Evolutionary conservation across 768 basidiomycete genomes (phyloP), one percentile per base, ranked within the genome.

Genomic region (Cantharellus cinnabarinus): DNA sequence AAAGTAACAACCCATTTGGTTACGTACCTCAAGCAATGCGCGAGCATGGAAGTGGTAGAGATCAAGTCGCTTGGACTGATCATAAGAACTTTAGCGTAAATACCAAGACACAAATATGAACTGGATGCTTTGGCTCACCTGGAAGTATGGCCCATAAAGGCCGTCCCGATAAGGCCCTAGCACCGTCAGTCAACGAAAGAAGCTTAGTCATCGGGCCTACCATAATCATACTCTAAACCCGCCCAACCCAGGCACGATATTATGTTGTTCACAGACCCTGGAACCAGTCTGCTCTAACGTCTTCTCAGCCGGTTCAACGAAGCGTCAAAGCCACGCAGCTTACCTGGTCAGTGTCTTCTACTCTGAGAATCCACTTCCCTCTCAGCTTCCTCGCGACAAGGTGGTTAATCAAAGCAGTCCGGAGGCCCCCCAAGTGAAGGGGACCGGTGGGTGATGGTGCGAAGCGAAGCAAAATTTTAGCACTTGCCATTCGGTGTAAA

Each of bases 361-460:
- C 81, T 56, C 95, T 75, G 64, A 98, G 71, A 42, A 97, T 78
- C 89, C 89, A 95, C 65, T 83, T 83, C 2, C 94, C 95, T 2
- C 79, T 81, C 10, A 79, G 73, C 68, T 87, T 89, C 65, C 76
- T 77, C 4, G 94, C 87, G 59, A 83, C 82, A 0, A 97, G 70
- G 66, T 95, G 79, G 66, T 98, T 98, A 70, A 90, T 94, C 2
- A 99, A 72, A 0, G 93, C 95, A 58, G 93, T 98, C 15, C 95
- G 74, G 10, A 99, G 78, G 0, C 95, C 95, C 0, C 95, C 95
- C 2, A 99, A 80, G 69, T 99, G 95, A 3, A 98, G 73, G 40
- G 83, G 77, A 1, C 95, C 95, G 0, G 95, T 99, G 0, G 95
- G 95, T 0, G 95, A 98, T 0, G 95, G 95, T 2, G 94, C 95